Evolutionary conservation across 495 filamentous ascomycete genomes (phyloP), one percentile per base, ranked within the genome.

Genomic region (Annulohypoxylon nitens): DNA sequence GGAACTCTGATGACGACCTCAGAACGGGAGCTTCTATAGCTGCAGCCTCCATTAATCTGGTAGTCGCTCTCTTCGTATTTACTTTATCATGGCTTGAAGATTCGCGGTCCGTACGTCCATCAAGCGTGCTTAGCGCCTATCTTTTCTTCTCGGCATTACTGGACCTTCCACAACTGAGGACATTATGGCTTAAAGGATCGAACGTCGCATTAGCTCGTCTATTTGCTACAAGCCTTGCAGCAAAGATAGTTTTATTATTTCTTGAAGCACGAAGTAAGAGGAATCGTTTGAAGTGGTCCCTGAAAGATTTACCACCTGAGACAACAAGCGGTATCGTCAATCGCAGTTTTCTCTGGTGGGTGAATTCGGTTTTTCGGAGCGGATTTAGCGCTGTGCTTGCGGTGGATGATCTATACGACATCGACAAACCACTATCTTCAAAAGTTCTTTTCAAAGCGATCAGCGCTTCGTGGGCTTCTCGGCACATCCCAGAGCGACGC

Each of bases 311-410:
- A 34, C 53, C 26, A 4, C 53, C 53, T n/a, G 53, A 55, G 33
- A 34, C 26, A 9, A 55, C n/a, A n/a, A 55, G 26, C 26, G 53
- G 53, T 7, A 55, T 55, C 5, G 36, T 55, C 26, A 36, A 54
- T 54, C 50, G 26, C 53, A 55, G 11, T 18, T 11, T 34, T 20
- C 26, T 55, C n/a, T 55, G 53, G 53, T 36, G 53, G 50, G 50
- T 54, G 50, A 54, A 54, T 30, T 26, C 26, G 23, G 30, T 54
- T 23, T 54, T 54, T 10, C 50, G 50, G 4, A 20, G 50, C 23
- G 50, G 50, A 5, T 54, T 54, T 12, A 20, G 50, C 6, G 26
- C 50, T 54, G 10, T 55, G n/a, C 53, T 55, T 34, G 53, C 53
- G 5, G 14, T 36, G 4, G 53, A 55, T 4, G 53, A 36, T 36